phyloP scores from a whole-genome alignment of 176 grass and related monocot genomes.

The Lolium rigidum region DNA sequence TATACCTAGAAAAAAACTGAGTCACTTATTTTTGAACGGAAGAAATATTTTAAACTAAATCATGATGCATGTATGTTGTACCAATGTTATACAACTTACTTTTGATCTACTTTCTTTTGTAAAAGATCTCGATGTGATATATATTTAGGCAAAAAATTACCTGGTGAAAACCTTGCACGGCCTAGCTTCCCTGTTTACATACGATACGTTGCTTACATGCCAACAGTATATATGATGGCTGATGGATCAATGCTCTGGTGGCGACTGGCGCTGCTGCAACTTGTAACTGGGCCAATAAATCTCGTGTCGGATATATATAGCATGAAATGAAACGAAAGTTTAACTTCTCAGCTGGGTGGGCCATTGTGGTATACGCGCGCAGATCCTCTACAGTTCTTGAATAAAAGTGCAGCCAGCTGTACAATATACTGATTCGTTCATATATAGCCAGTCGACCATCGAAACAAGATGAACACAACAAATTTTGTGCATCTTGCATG shows the following conservation, averaged over 20 bases:
- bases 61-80: too few relatives aligned
- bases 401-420: neutral
- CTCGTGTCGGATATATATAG: neutral
- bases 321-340: neutral
- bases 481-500: neutral
- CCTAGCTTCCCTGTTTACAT: too few relatives aligned
- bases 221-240: neutral
- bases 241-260: neutral
- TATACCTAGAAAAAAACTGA: too few relatives aligned
- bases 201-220: too few relatives aligned
- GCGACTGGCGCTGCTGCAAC: neutral
- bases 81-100: too few relatives aligned
- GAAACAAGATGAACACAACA: neutral
- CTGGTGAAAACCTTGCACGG: too few relatives aligned
- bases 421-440: neutral
- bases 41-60: too few relatives aligned
- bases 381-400: neutral
- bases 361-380: neutral
- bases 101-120: too few relatives aligned
- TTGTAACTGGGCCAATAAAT: constrained; percentile 1
- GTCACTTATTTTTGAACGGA: too few relatives aligned
- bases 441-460: neutral
- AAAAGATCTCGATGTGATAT: too few relatives aligned
- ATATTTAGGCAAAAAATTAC: too few relatives aligned
- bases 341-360: neutral